Percentiles rank a stretch among this genome's conserved stretches.
Evolutionary conservation across 2,329 filamentous ascomycete genomes (phyloP).

Genomic region (Pseudogymnoascus sp.): DNA sequence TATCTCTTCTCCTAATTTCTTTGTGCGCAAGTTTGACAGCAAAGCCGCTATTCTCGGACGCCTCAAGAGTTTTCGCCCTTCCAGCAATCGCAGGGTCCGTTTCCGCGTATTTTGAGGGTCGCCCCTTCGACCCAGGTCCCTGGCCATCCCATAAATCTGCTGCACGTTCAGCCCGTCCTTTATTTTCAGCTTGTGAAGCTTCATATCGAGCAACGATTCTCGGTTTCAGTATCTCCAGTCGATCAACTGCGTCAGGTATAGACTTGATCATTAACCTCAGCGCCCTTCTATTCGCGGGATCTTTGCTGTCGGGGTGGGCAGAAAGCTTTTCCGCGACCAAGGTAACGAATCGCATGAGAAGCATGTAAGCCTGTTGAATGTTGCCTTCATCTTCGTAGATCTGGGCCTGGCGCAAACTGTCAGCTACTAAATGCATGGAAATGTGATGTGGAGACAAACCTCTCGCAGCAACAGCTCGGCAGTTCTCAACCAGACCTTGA

Average conservation of each 20-base stretch:
- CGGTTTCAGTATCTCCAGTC: conserved; percentile 71
- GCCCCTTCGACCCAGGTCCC: conserved; percentile 4
- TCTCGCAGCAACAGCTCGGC: conserved; percentile 73
- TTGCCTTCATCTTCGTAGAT: conserved; percentile 83
- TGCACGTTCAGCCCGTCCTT: not conserved
- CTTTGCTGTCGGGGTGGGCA: conserved; percentile 66
- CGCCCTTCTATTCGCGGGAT: conserved; percentile 47
- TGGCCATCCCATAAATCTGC: not conserved
- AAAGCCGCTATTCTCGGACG: conserved; percentile 62
- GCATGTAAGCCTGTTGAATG: conserved; percentile 77
- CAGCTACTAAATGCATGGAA: conserved; percentile 13
- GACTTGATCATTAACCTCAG: conserved; percentile 50
- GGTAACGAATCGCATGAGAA: conserved; percentile 81
- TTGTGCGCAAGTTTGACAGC: conserved; percentile 68
- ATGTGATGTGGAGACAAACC: conserved; percentile 19
- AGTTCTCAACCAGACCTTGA: conserved; percentile 75
- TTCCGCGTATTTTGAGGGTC: conserved; percentile 35
- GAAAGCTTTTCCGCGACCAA: conserved; percentile 71
- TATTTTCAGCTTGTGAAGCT: conserved; percentile 49
- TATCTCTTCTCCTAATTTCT: conserved; percentile 62
- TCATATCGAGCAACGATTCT: conserved; percentile 63
- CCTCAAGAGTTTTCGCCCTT: conserved; percentile 54
- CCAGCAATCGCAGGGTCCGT: conserved; percentile 54
- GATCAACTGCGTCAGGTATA: conserved; percentile 44
- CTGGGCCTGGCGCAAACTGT: conserved; percentile 49